A percentile compares a stretch with the other conserved stretches of the same genome.
These are phyloP conservation scores for Epichloe aotearoae DNA, from an alignment of 2,329 filamentous ascomycete species.

Conservation along the genomic window DNA sequence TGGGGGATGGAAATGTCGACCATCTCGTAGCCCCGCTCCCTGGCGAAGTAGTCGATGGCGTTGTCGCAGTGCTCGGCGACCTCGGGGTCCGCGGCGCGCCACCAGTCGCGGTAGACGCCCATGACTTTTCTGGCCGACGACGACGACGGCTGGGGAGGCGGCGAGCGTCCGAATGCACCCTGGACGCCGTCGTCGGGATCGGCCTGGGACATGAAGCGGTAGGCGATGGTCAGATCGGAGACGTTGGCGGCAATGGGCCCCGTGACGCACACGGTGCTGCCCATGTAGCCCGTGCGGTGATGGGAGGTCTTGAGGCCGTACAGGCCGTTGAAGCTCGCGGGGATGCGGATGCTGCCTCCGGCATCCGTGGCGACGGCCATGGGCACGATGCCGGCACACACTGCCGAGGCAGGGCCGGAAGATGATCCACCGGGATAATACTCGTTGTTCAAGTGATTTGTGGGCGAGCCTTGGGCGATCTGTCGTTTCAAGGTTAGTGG, in stretches of 20 bases:
- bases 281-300: conserved; percentile 48
- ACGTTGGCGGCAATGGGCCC: conserved; percentile 68
- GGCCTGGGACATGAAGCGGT: conserved; percentile 63
- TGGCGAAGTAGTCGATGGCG: conserved; percentile 45
- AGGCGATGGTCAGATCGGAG: conserved; percentile 68
- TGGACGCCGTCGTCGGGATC: conserved; percentile 50
- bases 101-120: conserved; percentile 51
- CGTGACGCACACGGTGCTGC: conserved; percentile 45
- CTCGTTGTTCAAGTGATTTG: conserved; percentile 60
- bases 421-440: conserved; percentile 79
- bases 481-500: conserved; percentile 23
- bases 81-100: conserved; percentile 37
- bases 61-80: conserved; percentile 50
- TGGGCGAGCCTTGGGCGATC: conserved; percentile 57
- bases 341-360: conserved; percentile 63
- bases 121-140: conserved; percentile 41
- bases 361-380: conserved; percentile 64
- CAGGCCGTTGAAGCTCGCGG: conserved; percentile 61
- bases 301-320: conserved; percentile 74
- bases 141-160: conserved; percentile 26
- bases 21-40: conserved; percentile 33
- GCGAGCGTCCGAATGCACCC: conserved; percentile 47
- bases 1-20: conserved; percentile 53
- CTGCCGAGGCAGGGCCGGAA: conserved; percentile 59
- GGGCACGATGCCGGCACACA: conserved; percentile 60